These are phyloP conservation scores for Verbena officinalis DNA, from an alignment of 257 asterid genomes.

Conservation along the genomic window DNA sequence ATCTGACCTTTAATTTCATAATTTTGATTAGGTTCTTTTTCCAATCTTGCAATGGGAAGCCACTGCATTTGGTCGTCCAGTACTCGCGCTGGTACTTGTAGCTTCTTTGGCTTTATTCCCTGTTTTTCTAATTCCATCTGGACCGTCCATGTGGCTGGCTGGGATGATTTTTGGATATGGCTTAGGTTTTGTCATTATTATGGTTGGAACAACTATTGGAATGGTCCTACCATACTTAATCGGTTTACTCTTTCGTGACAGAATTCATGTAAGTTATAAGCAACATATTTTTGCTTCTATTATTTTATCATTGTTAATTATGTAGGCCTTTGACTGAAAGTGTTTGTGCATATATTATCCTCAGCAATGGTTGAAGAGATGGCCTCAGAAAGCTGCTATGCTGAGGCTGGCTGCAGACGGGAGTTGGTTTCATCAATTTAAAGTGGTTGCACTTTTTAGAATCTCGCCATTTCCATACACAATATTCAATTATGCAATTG, in stretches of 20 bases:
- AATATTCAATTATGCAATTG: constrained; percentile 84
- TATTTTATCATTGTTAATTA: constrained; percentile 1
- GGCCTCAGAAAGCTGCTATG: constrained; percentile 89
- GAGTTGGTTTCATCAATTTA: constrained; percentile 85
- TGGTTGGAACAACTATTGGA: constrained; percentile 87
- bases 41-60: constrained; percentile 94
- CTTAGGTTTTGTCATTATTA: constrained; percentile 79
- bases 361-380: constrained; percentile 91
- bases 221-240: constrained; percentile 80
- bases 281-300: not conserved
- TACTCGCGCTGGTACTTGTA: constrained; percentile 67
- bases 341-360: not conserved
- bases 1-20: constrained; percentile 39
- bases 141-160: constrained; percentile 98
- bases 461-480: constrained; percentile 93
- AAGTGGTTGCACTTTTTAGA: constrained; percentile 83
- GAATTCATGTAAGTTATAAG: constrained; percentile 66
- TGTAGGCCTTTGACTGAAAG: not conserved
- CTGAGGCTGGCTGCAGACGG: constrained; percentile 90
- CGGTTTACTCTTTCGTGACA: constrained; percentile 76
- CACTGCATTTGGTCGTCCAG: constrained; percentile 87
- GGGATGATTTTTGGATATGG: constrained; percentile 98
- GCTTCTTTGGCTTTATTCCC: constrained; percentile 89
- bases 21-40: constrained; percentile 57
- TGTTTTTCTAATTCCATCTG: constrained; percentile 82